phyloP scores from a whole-genome alignment of 2,329 filamentous ascomycete genomes.

The Xylaria sp. region DNA sequence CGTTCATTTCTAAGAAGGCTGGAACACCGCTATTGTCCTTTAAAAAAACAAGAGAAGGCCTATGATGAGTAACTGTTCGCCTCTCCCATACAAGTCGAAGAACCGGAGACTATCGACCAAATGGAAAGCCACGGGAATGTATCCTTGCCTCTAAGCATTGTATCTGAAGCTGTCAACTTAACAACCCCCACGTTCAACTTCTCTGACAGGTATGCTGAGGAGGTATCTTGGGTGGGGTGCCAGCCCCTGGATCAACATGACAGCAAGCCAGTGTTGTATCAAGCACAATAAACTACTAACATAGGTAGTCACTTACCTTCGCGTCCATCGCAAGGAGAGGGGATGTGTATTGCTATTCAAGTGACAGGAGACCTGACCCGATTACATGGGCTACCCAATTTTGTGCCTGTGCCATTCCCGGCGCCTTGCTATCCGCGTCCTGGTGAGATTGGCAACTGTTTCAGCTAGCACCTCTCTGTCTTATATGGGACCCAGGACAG shows the following conservation, averaged over 20 bases:
- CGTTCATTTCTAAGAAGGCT: too few relatives aligned
- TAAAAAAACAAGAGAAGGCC: background rate
- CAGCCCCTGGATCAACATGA: slow-evolving; percentile 7
- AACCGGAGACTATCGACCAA: background rate
- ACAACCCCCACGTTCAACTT: background rate
- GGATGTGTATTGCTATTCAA: background rate
- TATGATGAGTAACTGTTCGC: background rate
- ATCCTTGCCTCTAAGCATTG: background rate
- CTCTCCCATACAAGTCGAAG: background rate
- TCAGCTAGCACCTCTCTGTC: slow-evolving; percentile 27
- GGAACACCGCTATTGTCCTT: background rate
- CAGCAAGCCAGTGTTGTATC: background rate
- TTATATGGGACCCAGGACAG: slow-evolving; percentile 4
- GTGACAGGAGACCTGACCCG: background rate
- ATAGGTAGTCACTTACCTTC: background rate
- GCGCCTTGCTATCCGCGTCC: slow-evolving; percentile 26
- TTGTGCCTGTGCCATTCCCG: slow-evolving; percentile 16
- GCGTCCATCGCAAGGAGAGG: background rate
- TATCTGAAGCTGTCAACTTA: background rate
- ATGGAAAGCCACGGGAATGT: background rate
- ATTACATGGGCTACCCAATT: slow-evolving; percentile 3
- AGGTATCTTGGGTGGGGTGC: slow-evolving; percentile 17
- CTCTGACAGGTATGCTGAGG: slow-evolving; percentile 12
- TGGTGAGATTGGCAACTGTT: slow-evolving; percentile 24
- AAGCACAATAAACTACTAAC: background rate